These are phyloP conservation scores for Glarea lozoyensis DNA, from an alignment of 495 filamentous ascomycete genomes.

Conservation along the genomic window DNA sequence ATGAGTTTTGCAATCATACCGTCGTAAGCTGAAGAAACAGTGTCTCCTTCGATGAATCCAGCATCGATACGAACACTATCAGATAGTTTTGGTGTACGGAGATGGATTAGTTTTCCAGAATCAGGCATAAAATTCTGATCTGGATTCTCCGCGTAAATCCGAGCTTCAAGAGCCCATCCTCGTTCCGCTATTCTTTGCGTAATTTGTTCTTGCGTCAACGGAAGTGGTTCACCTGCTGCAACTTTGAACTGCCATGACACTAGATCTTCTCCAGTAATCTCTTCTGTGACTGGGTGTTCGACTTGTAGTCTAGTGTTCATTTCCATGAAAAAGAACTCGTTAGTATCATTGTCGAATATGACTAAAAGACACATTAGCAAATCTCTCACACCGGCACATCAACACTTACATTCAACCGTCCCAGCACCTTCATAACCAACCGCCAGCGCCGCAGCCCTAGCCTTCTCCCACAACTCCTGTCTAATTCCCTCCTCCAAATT, in stretches of 20 bases:
- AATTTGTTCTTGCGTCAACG: constrained; percentile 76
- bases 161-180: constrained; percentile 86
- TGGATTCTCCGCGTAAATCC: constrained; percentile 96
- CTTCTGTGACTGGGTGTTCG: constrained; percentile 95
- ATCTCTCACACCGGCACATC: too few relatives aligned
- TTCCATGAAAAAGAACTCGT: constrained; percentile 98
- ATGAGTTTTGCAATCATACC: constrained; percentile 99
- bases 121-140: constrained; percentile 85
- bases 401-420: constrained; percentile 72
- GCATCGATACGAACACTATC: constrained; percentile 82
- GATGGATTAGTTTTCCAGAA: constrained; percentile 79
- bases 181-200: constrained; percentile 62
- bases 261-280: constrained; percentile 90
- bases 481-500: constrained; percentile 69
- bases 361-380: constrained; percentile 7
- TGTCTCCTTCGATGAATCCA: constrained; percentile 84
- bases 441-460: constrained; percentile 76
- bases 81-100: constrained; percentile 59
- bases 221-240: constrained; percentile 78
- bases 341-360: constrained; percentile 93
- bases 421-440: constrained; percentile 95
- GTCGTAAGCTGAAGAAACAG: constrained; percentile 92
- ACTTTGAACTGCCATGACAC: constrained; percentile 95
- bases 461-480: constrained; percentile 90
- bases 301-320: constrained; percentile 98